Percentiles rank a stretch among this genome's conserved stretches.
These are phyloP conservation scores for Rhodosorus marinus DNA, from an alignment of 23 red algal genomes.

Conservation along the genomic window DNA sequence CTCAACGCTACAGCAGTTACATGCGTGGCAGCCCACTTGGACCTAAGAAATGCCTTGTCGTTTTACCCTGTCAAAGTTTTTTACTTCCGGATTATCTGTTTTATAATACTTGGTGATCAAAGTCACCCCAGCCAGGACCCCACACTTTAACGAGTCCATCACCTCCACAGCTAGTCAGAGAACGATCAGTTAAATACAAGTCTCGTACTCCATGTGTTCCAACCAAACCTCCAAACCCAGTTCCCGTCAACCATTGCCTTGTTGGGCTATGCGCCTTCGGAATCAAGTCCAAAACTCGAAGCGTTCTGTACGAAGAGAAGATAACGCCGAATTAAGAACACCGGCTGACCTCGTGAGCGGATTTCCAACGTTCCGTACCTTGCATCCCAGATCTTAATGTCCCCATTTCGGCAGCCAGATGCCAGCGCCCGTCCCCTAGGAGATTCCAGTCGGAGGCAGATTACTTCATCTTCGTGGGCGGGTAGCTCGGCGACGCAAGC, in stretches of 20 bases:
- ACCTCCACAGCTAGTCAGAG: conserved; percentile 39
- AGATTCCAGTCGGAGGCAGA: conserved; percentile 29
- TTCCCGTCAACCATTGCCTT: conserved; percentile 38
- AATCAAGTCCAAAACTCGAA: conserved; percentile 33
- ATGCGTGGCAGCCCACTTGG: no score
- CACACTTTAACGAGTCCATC: conserved; percentile 60
- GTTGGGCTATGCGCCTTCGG: conserved; percentile 38
- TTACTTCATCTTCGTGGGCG: conserved; percentile 51
- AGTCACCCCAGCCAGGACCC: conserved; percentile 64
- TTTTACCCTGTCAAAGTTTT: no score
- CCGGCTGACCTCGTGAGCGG: no score
- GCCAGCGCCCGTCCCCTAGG: conserved; percentile 45
- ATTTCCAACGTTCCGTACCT: no score
- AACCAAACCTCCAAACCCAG: conserved; percentile 44
- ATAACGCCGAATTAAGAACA: no score
- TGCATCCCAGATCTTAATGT: conserved; percentile 61
- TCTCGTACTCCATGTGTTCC: conserved; percentile 36
- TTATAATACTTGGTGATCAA: no score
- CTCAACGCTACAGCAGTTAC: no score
- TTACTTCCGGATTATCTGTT: no score
- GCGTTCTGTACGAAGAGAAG: no score
- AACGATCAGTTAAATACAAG: conserved; percentile 34
- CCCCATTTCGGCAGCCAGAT: conserved; percentile 34
- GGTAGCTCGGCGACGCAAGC: conserved; percentile 48
- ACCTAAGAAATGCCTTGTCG: no score